These are phyloP conservation scores for Sporothrix pallida DNA, from an alignment of 2,329 filamentous ascomycete genomes.

Conservation along the genomic window DNA sequence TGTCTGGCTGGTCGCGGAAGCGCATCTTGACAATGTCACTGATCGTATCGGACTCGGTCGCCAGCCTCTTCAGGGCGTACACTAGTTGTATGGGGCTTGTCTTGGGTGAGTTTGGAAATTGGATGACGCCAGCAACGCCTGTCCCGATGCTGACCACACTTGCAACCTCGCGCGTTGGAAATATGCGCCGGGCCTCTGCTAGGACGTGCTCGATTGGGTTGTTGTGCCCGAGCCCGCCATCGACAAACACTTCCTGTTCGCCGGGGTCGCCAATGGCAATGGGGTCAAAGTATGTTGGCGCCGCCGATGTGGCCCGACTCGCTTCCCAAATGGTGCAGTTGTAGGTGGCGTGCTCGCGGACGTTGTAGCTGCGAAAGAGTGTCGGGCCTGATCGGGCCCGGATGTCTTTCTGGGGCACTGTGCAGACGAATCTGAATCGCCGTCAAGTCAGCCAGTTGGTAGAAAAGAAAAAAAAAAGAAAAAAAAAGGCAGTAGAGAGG, in stretches of 20 bases:
- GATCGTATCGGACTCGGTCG: too few species aligned
- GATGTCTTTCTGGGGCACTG: not conserved
- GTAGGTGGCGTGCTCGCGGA: not conserved
- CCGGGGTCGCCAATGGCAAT: not conserved
- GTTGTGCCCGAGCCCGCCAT: not conserved
- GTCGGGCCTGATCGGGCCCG: not conserved
- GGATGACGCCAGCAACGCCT: too few species aligned
- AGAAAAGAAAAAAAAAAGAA: not conserved
- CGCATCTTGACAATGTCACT: too few species aligned
- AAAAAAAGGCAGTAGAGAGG: not conserved
- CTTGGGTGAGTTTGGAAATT: too few species aligned
- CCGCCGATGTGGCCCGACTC: not conserved
- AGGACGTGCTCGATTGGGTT: too few species aligned
- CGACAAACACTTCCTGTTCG: conserved; percentile 7
- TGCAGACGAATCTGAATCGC: not conserved
- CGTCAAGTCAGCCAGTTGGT: too few species aligned
- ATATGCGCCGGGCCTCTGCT: too few species aligned
- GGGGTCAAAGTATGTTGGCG: not conserved
- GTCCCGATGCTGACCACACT: too few species aligned
- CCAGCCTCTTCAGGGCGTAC: too few species aligned
- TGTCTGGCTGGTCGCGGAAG: too few species aligned
- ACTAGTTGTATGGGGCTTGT: too few species aligned
- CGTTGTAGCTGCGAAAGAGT: conserved; percentile 15
- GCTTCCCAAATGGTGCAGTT: conserved; percentile 16
- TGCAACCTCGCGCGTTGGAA: too few species aligned